phyloP scores from a whole-genome alignment of 129 eudicot genomes.

The Ambrosia trifida region DNA sequence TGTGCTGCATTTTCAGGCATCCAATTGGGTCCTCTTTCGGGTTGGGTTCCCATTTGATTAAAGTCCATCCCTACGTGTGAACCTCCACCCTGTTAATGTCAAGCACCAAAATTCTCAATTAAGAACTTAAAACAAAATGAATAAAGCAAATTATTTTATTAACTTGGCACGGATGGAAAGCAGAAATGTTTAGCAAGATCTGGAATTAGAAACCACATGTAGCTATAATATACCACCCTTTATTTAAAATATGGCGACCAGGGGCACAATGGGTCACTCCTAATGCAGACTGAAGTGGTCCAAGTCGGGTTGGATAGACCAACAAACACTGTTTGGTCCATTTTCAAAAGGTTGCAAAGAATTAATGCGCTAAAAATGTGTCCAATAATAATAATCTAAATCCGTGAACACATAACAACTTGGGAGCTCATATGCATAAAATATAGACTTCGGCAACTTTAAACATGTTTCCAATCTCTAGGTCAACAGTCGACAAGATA shows the following conservation, averaged over 20 bases:
- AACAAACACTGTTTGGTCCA: background rate
- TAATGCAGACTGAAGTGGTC: background rate
- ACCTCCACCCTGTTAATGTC: constrained; percentile 53
- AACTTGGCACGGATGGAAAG: background rate
- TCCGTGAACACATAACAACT: background rate
- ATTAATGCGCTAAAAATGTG: background rate
- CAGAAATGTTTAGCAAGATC: background rate
- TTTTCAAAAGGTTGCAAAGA: background rate
- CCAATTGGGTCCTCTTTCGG: constrained; percentile 71
- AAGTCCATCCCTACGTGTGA: constrained; percentile 67
- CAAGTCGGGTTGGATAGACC: background rate
- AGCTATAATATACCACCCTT: background rate
- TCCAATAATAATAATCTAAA: background rate
- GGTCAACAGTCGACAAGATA: background rate
- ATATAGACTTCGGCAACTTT: background rate
- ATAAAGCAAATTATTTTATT: background rate
- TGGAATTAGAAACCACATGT: background rate
- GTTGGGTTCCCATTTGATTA: constrained; percentile 62
- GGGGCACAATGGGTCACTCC: background rate
- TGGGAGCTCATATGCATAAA: background rate
- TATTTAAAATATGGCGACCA: background rate
- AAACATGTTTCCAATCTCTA: background rate
- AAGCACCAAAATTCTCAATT: constrained; percentile 13
- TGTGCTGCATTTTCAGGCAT: constrained; percentile 54
- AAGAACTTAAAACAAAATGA: background rate